Evolutionary conservation across 768 basidiomycete species (phyloP).

Genomic region (Serendipita sp.): DNA sequence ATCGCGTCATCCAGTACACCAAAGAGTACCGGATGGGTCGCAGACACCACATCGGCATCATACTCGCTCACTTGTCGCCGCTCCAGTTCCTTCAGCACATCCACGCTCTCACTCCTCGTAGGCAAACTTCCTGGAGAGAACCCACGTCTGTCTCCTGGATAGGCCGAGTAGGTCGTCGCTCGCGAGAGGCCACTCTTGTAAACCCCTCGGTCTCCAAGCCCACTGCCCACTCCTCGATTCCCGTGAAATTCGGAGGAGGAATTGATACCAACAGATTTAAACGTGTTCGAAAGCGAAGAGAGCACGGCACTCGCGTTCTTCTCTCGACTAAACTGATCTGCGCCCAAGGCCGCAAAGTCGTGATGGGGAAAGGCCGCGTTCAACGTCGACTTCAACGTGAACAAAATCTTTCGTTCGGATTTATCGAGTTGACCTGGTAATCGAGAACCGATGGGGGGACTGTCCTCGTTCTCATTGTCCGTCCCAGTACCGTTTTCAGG

Average conservation of each 20-base stretch:
- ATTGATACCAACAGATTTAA: constrained; percentile 29
- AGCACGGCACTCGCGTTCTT: constrained; percentile 54
- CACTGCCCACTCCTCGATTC: not conserved
- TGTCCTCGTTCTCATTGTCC: constrained; percentile 30
- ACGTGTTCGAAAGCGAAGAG: constrained; percentile 73
- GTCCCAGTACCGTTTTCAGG: not conserved
- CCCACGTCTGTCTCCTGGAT: not conserved
- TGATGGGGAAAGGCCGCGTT: constrained; percentile 97
- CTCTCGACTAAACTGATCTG: constrained; percentile 79
- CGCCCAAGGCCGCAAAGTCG: constrained; percentile 86
- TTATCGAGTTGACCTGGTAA: not conserved
- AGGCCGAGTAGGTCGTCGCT: constrained; percentile 3
- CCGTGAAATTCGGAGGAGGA: not conserved
- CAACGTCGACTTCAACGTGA: constrained; percentile 88
- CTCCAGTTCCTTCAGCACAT: not conserved
- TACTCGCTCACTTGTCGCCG: not conserved
- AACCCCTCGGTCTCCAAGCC: not conserved
- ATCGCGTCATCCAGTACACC: constrained; percentile 81
- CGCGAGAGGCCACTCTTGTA: not conserved
- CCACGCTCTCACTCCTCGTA: not conserved
- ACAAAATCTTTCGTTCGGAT: constrained; percentile 71
- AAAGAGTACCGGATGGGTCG: constrained; percentile 79
- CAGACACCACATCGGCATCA: constrained; percentile 50
- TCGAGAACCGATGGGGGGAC: constrained; percentile 6
- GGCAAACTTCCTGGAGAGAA: not conserved